Evolutionary conservation across 2,329 filamentous ascomycete genomes (phyloP).

Genomic region (Aspergillus cejpii): DNA sequence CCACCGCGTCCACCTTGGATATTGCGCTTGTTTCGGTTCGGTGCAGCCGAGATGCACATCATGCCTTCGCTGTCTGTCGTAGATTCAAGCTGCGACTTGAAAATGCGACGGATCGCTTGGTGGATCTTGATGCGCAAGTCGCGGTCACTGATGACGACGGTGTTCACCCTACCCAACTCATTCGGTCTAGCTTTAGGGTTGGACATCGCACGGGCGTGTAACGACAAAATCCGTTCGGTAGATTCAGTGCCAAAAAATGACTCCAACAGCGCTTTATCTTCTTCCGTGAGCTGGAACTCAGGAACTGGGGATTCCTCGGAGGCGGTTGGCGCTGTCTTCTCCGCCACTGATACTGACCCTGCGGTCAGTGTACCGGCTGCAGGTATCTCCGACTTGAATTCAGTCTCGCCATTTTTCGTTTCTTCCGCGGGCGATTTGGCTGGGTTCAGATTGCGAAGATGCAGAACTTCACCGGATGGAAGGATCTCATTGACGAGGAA

Average conservation of each 20-base stretch:
- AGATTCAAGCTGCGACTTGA: constrained; percentile 70
- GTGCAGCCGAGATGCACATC: constrained; percentile 51
- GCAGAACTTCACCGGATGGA: constrained; percentile 66
- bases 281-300: constrained; percentile 35
- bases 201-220: constrained; percentile 50
- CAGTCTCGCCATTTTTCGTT: constrained; percentile 6
- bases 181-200: constrained; percentile 51
- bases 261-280: constrained; percentile 42
- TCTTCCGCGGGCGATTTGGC: constrained; percentile 17
- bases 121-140: constrained; percentile 58
- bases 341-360: constrained; percentile 7
- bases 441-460: constrained; percentile 51
- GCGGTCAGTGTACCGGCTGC: constrained; percentile 13
- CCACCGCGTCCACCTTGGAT: constrained; percentile 28
- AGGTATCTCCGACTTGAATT: constrained; percentile 7
- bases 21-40: constrained; percentile 31
- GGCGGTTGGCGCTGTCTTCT: constrained; percentile 11
- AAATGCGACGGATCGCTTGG: constrained; percentile 66
- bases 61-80: constrained; percentile 64
- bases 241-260: constrained; percentile 48
- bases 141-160: constrained; percentile 53
- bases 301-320: constrained; percentile 11
- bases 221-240: constrained; percentile 46
- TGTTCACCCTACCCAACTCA: constrained; percentile 50
- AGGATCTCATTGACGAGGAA: constrained; percentile 88